Evolutionary conservation across 225 moss, liverwort and hornwort genomes (phyloP), one percentile per base, ranked within the genome.

Genomic region (Physcomitrium patens): DNA sequence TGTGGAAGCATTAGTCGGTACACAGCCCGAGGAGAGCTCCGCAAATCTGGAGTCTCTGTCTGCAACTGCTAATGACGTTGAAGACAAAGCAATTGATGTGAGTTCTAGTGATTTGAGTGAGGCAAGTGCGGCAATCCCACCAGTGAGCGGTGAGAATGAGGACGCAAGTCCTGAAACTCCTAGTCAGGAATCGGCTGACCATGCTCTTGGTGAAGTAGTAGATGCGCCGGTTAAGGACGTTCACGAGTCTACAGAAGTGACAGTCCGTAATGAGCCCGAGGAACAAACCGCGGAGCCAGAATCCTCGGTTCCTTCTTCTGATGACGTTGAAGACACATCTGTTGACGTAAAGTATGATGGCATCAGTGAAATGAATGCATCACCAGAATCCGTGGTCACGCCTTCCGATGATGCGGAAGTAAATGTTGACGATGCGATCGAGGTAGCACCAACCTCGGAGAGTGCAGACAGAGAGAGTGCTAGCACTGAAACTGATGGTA

Each of bases 381-480:
- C 31, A 0, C 31, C 4, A 37, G 31, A 37, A 37, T 37, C 31
- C 31, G 31, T 37, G 7, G 31, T 3, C 31, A 37, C 31, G 31
- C 31, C 31, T 37, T 4, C 31, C 31, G 7, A 4, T 7, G 31
- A 37, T 55, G 24, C 68, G 47, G 68, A 63, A 48, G 43, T 53
- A 15, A 41, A 48, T 23, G 3, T 24, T 16, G 60, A 72, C 60
- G 61, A 61, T 61, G 37, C n/a, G 71, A 76, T 31, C n/a, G 71
- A 58, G 60, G 76, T 28, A 60, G 53, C 28, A 28, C 1, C 54
- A 81, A 54, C 72, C 10, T 58, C 31, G 10, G 70, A 65, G 64
- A 74, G 58, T 46, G 68, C 57, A 27, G 65, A 58, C 51, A 20
- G 64, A 49, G 56, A 65, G 50, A 7, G 49, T 26, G 64, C 12